Evolutionary conservation across 179 eudicot genomes (phyloP).

Genomic region (Silene vulgaris): DNA sequence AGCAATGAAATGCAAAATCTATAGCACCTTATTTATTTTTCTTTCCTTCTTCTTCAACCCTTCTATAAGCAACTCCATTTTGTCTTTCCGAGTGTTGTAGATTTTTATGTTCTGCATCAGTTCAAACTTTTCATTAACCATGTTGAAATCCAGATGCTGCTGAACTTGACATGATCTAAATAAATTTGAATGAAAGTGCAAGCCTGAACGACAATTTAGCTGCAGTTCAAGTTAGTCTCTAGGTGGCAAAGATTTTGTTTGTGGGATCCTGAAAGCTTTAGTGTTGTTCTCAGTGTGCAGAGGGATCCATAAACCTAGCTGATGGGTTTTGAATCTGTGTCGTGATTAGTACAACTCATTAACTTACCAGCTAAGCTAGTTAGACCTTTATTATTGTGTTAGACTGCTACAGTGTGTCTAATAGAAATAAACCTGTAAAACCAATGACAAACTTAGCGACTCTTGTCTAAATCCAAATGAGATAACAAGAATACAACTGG

Average conservation of each 20-base stretch:
- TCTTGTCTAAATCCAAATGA: neutral
- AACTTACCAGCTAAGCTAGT: too few species aligned
- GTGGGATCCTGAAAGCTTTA: neutral
- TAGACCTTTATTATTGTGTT: neutral
- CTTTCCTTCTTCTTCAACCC: neutral
- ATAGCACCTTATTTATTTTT: too few species aligned
- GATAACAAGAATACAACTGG: neutral
- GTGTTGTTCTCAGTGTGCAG: too few species aligned
- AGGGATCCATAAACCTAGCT: too few species aligned
- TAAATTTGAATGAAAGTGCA: neutral
- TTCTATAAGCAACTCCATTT: neutral
- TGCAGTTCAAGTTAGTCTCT: too few species aligned
- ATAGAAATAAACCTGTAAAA: too few species aligned
- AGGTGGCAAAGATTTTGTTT: neutral
- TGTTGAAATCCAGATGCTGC: neutral
- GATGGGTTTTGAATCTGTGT: too few species aligned
- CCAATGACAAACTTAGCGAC: neutral
- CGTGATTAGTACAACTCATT: too few species aligned
- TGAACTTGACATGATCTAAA: neutral
- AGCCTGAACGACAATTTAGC: neutral
- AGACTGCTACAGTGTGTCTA: neutral
- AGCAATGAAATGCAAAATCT: too few species aligned
- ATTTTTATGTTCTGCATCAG: neutral
- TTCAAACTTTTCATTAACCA: neutral
- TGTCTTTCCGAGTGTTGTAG: neutral